Base-by-base conservation (phyloP, 2,329 filamentous ascomycete species). In the Penicillium frequentans region DNA sequence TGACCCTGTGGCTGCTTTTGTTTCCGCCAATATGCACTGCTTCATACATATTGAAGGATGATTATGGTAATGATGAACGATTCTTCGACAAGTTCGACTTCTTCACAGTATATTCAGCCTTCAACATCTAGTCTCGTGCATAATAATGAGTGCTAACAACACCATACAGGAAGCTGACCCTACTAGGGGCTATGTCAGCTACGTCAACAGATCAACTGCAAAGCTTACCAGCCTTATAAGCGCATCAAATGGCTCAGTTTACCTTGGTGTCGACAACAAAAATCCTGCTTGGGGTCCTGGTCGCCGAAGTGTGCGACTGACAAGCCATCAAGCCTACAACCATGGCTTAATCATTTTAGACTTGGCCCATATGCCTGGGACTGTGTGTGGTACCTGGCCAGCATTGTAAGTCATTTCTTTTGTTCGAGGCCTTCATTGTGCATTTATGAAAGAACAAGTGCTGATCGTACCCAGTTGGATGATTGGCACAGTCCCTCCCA, bases 141-240 rank as follows among this genome's bases (percentile, higher is more conserved):
- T 39, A 19, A 8, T 19, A 16, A 7, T 16, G 13, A 33, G 14
- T 3, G 5, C 29, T 33, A 9, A 49, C 13, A 10, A 8, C 21
- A 13, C n/a, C 19, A 47, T 16, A 9, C 37, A 79, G 77, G 71
- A 57, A 21, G 21, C 65, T 3, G 90, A 95, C 67, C 90, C 90
- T 0, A 95, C 90, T 1, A 67, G 86, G 60, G 91, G 90, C 29
- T 91, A 86, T 66, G 90, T 95, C 65, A 75, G 84, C 59, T 95
- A 93, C 67, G 81, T 86, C 53, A 77, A 84, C 62, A 79, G 81
- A 50, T 55, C 70, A 16, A 82, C 81, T 1, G 89, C 90, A 54
- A 81, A 82, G 56, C 67, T 71, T n/a, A 70, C 75, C 31, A 81
- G 82, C 16, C 79, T 92, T 8, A 85, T 87, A 60, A 82, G 82